Percentiles rank a stretch among this genome's conserved stretches.
Conservation (phyloP, 2,329 filamentous ascomycete species). For the Pseudogymnoascus sp. region DNA sequence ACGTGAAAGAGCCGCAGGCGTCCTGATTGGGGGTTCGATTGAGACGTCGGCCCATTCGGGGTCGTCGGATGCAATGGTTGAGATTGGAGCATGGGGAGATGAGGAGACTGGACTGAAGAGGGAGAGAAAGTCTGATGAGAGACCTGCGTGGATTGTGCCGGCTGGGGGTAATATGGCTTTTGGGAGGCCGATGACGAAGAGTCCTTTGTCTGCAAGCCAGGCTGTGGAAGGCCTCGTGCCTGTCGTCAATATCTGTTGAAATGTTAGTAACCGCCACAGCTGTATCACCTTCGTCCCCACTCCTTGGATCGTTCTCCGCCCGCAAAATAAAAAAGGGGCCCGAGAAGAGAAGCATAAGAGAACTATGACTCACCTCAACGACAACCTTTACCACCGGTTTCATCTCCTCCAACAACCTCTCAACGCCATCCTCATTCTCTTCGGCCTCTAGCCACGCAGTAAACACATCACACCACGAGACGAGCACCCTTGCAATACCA, state of each 20-base stretch:
- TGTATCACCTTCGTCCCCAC: not conserved
- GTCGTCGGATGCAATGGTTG: conserved; percentile 28
- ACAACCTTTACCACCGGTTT: conserved; percentile 14
- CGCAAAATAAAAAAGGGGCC: not conserved
- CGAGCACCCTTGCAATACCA: conserved; percentile 30
- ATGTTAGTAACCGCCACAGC: not conserved
- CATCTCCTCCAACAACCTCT: conserved; percentile 33
- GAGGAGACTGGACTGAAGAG: conserved; percentile 24
- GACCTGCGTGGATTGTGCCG: conserved; percentile 12
- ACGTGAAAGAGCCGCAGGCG: conserved; percentile 23
- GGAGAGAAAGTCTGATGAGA: conserved; percentile 28
- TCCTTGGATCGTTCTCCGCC: not conserved
- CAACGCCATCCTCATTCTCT: conserved; percentile 33
- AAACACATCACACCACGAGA: conserved; percentile 33
- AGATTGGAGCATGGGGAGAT: not conserved
- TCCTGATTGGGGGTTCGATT: conserved; percentile 20
- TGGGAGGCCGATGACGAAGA: conserved; percentile 34
- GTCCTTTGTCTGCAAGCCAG: conserved; percentile 31
- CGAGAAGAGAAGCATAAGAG: conserved; percentile 9
- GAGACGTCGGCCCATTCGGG: conserved; percentile 36
- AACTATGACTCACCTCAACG: conserved; percentile 28
- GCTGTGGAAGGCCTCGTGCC: conserved; percentile 26
- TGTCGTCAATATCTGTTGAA: conserved; percentile 19
- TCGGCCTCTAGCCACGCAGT: conserved; percentile 35
- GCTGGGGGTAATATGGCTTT: conserved; percentile 25